These are phyloP conservation scores for Eremomyces bilateralis DNA, from an alignment of 495 filamentous ascomycete species.

Conservation along the genomic window DNA sequence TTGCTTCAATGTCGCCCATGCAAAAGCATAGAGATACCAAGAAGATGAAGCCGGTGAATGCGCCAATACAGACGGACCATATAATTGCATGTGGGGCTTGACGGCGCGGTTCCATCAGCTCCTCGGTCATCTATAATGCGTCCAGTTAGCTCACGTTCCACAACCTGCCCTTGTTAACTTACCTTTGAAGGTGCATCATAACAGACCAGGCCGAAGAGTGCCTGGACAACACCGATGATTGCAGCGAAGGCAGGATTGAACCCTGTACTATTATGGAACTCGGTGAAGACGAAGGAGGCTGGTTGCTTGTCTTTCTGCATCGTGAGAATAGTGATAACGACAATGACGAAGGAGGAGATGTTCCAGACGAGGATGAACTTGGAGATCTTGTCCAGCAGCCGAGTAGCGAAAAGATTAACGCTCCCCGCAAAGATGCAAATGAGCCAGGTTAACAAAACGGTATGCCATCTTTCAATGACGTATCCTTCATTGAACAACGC, in stretches of 20 bases:
- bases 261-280: constrained; percentile 35
- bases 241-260: constrained; percentile 28
- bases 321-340: constrained; percentile 29
- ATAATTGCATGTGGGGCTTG: constrained; percentile 34
- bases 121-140: constrained; percentile 27
- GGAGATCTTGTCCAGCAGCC: constrained; percentile 30
- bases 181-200: constrained; percentile 12
- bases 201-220: constrained; percentile 36
- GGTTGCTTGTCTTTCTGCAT: constrained; percentile 32
- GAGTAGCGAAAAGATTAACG: constrained; percentile 29
- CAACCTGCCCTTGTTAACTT: no score
- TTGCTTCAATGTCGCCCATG: constrained; percentile 24
- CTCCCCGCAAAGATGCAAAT: constrained; percentile 22
- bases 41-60: constrained; percentile 28
- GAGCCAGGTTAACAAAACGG: constrained; percentile 29
- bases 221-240: constrained; percentile 33
- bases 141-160: no score
- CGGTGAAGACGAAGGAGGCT: constrained; percentile 31
- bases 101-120: constrained; percentile 28
- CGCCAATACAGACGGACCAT: constrained; percentile 28
- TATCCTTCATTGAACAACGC: constrained; percentile 28
- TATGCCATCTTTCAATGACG: constrained; percentile 34
- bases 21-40: constrained; percentile 28
- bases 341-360: constrained; percentile 28
- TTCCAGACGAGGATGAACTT: constrained; percentile 32